Base-by-base conservation (phyloP, 768 basidiomycete species). In the Leccinum truebloodii region DNA sequence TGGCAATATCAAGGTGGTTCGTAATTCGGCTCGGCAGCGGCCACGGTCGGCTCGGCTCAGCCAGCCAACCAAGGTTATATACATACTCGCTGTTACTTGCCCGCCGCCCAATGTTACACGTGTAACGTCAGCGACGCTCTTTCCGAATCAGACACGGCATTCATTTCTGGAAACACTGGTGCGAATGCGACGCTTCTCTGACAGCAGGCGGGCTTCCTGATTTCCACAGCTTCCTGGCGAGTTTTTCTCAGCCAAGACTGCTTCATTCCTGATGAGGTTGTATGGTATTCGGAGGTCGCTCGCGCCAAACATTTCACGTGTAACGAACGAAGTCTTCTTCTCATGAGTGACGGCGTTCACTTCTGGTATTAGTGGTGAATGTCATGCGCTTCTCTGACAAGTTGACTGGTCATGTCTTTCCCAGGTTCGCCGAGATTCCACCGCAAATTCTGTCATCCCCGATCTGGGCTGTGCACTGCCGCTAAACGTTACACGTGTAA, bases 401-500 rank as follows among this genome's bases (percentile, higher is more conserved):
- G 44, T 20, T 44, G n/a, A 10, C n/a, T 44, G n/a, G n/a, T 46
- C 44, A 46, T 20, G 10, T 46, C 10, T 46, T 46, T 46, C n/a
- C 44, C n/a, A 20, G 41, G 41, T 44, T n/a, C 41, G 4, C 41
- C 41, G 41, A 44, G n/a, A 44, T 44, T n/a, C 39, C 39, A 16
- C 16, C 14, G 14, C 37, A 39, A 39, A 39, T 14, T 35, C 5
- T 35, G 34, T 12, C 34, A 5, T 35, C 6, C 37, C 16, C 37
- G 37, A 39, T 39, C 37, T 6, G 12, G 48, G 48, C 9, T 3
- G 28, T 16, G 14, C 57, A 3, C 57, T 16, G 46, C 48, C 65
- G 67, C 71, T 59, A 65, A 57, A 65, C 58, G 63, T 73, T 69
- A 62, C 71, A 71, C 69, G 67, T 71, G 71, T 67, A 66, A 69